Evolutionary conservation across 2,329 filamentous ascomycete species (phyloP), one percentile per base, ranked within the genome.

Genomic region (Leptosphaerulina australis): DNA sequence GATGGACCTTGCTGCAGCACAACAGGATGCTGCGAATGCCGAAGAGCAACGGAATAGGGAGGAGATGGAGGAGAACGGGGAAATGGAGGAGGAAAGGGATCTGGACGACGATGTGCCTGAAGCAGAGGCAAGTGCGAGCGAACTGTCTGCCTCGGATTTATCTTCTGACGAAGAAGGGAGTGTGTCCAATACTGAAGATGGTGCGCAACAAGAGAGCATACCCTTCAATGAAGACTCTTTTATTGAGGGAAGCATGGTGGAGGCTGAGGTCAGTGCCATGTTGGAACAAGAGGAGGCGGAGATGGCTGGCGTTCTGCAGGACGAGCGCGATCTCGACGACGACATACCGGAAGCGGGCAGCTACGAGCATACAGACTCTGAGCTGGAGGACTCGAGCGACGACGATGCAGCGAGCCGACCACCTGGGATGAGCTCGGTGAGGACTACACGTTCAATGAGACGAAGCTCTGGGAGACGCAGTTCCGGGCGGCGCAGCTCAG

Each of bases 1-100:
- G 48, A 81, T 88, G 65, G 90, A 95, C 67, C 80, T 95, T 33
- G 88, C 88, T 28, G 76, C 76, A 9, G 74, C 74, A 43, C 76
- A 79, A 17, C 84, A 90, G 63, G 71, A 70, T 2, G 66, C 63
- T 20, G 63, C 62, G 2, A 73, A 69, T 25, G 62, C 64, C 11
- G 74, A 70, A 22, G 74, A 66, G 25, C 74, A 76, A 15, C 77
- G 72, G 29, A 73, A 71, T 21, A 73, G 62, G 10, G 79, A 76
- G 12, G 75, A 71, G 5, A 69, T 68, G 52, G 72, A 68, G 17
- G 73, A 68, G 3, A 35, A 44, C 10, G 44, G 34, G 7, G 50
- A 44, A 35, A 56, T 64, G 44, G 60, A 60, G 26, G 57, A 62
- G 36, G 73, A 74, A 44, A 49, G 63, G n/a, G 75, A 76, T 60